A percentile compares a stretch with the other conserved stretches of the same genome.
Evolutionary conservation across 139 green algal genomes (phyloP).

Genomic region (Coccomyxa sp.): DNA sequence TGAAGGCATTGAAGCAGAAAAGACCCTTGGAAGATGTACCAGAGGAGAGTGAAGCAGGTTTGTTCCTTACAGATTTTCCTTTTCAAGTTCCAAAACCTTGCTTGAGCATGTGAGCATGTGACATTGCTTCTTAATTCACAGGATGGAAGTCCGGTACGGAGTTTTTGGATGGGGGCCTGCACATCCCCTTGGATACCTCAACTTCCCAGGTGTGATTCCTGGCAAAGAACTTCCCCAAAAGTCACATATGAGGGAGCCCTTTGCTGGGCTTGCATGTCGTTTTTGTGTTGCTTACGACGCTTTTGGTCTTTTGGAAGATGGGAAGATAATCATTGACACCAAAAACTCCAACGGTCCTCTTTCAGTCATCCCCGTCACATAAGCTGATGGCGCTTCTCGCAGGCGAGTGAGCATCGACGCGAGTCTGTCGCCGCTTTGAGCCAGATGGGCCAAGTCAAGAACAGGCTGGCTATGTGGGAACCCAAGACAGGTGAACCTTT

Average conservation of each 20-base stretch:
- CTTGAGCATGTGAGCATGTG: neutral
- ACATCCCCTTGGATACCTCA: neutral
- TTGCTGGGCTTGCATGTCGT: too few relatives aligned
- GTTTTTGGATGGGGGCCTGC: neutral
- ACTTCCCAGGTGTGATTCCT: too few relatives aligned
- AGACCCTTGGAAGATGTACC: neutral
- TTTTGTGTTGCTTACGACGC: too few relatives aligned
- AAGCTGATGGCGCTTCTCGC: neutral
- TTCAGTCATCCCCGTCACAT: too few relatives aligned
- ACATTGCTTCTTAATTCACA: neutral
- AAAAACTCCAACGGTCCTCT: too few relatives aligned
- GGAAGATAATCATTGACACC: too few relatives aligned
- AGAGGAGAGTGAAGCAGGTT: neutral
- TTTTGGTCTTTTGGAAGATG: too few relatives aligned
- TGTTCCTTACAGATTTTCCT: neutral
- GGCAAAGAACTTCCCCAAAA: too few relatives aligned
- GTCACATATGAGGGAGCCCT: too few relatives aligned
- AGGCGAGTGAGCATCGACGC: neutral
- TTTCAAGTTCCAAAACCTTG: neutral
- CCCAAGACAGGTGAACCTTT: neutral
- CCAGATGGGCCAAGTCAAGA: neutral
- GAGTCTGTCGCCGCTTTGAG: neutral
- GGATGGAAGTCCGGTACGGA: neutral
- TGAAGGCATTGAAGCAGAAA: neutral
- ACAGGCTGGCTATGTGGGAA: neutral